Evolutionary conservation across 805 yeast species (phyloP), one percentile per base, ranked within the genome.

Genomic region (Grigorovia humatica): DNA sequence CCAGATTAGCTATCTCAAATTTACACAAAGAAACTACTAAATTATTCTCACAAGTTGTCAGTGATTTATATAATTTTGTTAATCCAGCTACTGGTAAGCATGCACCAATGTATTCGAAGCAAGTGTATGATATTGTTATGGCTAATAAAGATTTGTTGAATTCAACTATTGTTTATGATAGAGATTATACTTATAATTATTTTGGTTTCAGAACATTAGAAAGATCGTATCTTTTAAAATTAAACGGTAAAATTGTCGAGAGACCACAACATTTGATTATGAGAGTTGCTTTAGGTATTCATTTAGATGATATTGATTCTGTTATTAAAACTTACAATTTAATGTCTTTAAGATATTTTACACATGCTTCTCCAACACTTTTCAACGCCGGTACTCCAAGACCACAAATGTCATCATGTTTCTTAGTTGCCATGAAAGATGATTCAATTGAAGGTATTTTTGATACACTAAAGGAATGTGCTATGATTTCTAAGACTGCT

Each of bases 381-480:
- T 90, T 85, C 75, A 90, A 89, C 63, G 86, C 96, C 1, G 97
- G 96, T 40, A 87, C 96, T 7, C 83, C 88, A 40, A 73, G 77
- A 52, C 85, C 90, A 20, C 86, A 80, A 64, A 76, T 90, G 73
- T 86, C 96, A n/a, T 90, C 96, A 11, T 91, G 97, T 70, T 90
- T 90, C 73, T 73, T 91, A 44, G 74, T 90, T 44, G 90, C 89
- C 20, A 88, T 88, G 89, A 80, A 82, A 61, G 95, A 86, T 46
- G 98, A 91, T 68, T 89, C 96, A 4, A 87, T 90, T 51, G 96
- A 91, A 56, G 97, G 96, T 27, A 90, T 90, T 44, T 90, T 85
- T 64, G 86, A 85, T 53, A 88, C 97, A 2, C 75, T 90, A 47
- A 85, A 89, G 68, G 81, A 84, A 54, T 78, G 93, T 57, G 97